phyloP scores from a whole-genome alignment of 2,329 filamentous ascomycete genomes.

The Rhynchosporium agropyri region DNA sequence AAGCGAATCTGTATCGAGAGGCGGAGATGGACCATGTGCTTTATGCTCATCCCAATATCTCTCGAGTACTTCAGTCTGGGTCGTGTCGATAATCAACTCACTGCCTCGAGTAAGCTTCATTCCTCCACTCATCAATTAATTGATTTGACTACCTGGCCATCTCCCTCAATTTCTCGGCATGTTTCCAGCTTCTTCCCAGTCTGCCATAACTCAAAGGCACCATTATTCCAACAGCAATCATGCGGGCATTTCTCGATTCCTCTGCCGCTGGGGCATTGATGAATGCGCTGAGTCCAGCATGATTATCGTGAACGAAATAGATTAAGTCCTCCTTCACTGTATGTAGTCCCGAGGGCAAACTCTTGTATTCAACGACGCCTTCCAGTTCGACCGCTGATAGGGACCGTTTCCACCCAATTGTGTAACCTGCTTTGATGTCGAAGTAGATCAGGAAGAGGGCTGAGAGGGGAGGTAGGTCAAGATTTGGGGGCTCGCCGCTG shows the following conservation, averaged over 20 bases:
- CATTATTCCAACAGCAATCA: slow-evolving; percentile 88
- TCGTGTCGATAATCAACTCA: slow-evolving; percentile 65
- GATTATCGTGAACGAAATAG: slow-evolving; percentile 86
- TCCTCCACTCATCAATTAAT: background rate
- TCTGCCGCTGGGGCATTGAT: slow-evolving; percentile 80
- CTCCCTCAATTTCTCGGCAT: slow-evolving; percentile 74
- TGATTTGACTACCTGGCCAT: slow-evolving; percentile 64
- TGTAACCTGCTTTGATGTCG: slow-evolving; percentile 90
- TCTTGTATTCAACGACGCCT: slow-evolving; percentile 93
- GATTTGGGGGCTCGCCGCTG: slow-evolving; percentile 34
- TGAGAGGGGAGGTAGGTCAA: slow-evolving; percentile 64
- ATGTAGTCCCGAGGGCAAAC: slow-evolving; percentile 89
- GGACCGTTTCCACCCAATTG: slow-evolving; percentile 84
- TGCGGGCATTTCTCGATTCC: slow-evolving; percentile 81
- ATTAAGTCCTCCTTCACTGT: slow-evolving; percentile 85
- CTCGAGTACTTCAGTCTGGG: slow-evolving; percentile 66
- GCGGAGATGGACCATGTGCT: slow-evolving; percentile 38
- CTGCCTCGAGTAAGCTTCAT: slow-evolving; percentile 41
- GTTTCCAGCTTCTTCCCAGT: slow-evolving; percentile 85
- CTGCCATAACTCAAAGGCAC: slow-evolving; percentile 85
- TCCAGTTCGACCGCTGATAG: slow-evolving; percentile 73
- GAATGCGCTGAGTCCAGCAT: slow-evolving; percentile 91
- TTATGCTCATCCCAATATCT: slow-evolving; percentile 76
- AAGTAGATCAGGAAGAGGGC: slow-evolving; percentile 89
- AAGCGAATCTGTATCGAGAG: slow-evolving; percentile 36